These are phyloP conservation scores for Kockiozyma suomiensis DNA, from an alignment of 805 yeast genomes.

Conservation along the genomic window DNA sequence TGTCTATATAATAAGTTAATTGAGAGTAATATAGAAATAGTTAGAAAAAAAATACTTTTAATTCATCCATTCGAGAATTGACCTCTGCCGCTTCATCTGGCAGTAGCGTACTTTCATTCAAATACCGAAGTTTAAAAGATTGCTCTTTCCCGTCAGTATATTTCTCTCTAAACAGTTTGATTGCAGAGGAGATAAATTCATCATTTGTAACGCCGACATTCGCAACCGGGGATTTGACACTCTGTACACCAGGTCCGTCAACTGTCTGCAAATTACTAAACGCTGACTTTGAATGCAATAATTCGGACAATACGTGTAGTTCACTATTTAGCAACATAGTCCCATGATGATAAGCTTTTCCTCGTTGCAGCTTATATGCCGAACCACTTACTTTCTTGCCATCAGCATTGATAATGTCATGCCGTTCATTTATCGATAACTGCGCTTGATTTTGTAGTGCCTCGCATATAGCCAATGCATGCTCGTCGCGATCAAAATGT, in stretches of 20 bases:
- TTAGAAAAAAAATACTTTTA: slow-evolving; percentile 16
- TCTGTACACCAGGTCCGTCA: slow-evolving; percentile 60
- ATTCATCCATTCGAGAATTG: slow-evolving; percentile 7
- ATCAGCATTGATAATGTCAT: slow-evolving; percentile 66
- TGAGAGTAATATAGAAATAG: neutral
- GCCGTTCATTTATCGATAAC: slow-evolving; percentile 66
- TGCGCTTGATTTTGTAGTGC: slow-evolving; percentile 38
- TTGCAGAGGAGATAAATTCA: slow-evolving; percentile 52
- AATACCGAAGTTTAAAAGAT: neutral
- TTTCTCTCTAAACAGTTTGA: slow-evolving; percentile 46
- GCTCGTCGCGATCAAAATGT: slow-evolving; percentile 60
- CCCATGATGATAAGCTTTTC: slow-evolving; percentile 91
- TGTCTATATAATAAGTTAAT: slow-evolving; percentile 8
- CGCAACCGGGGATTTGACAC: slow-evolving; percentile 78
- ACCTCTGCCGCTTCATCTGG: slow-evolving; percentile 9
- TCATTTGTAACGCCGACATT: slow-evolving; percentile 57
- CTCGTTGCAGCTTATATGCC: slow-evolving; percentile 82
- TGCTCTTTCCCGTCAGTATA: slow-evolving; percentile 34
- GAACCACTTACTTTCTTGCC: slow-evolving; percentile 80
- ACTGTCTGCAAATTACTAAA: slow-evolving; percentile 48
- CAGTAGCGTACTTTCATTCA: slow-evolving; percentile 16
- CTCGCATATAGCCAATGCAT: slow-evolving; percentile 52
- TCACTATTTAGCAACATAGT: slow-evolving; percentile 82
- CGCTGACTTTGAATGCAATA: slow-evolving; percentile 53
- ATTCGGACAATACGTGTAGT: slow-evolving; percentile 58